phyloP scores from a whole-genome alignment of 2,329 filamentous ascomycete genomes.

The Hypoxylon rubiginosum region DNA sequence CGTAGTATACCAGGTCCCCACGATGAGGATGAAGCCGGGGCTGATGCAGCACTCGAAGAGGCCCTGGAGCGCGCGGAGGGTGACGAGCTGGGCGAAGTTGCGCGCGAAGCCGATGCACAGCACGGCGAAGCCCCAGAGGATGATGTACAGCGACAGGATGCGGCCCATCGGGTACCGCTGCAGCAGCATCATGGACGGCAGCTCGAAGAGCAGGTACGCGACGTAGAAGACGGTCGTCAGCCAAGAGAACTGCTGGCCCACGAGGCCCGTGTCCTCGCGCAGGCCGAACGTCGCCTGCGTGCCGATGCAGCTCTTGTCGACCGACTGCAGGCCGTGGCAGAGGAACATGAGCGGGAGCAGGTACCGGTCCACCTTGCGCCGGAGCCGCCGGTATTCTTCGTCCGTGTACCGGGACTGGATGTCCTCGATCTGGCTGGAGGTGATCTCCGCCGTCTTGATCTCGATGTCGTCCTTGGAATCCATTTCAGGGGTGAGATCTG shows the following conservation, averaged over 20 bases:
- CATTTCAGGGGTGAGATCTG: conserved; percentile 7
- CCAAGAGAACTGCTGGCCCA: conserved; percentile 54
- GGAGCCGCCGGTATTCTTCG: conserved; percentile 54
- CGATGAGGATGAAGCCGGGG: conserved; percentile 55
- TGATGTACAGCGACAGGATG: conserved; percentile 49
- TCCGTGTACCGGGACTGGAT: conserved; percentile 50
- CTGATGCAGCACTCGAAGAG: conserved; percentile 56
- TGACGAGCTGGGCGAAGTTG: conserved; percentile 55
- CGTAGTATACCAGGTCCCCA: conserved; percentile 56
- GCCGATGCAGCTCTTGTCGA: conserved; percentile 60
- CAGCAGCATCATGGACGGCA: conserved; percentile 50
- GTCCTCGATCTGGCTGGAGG: conserved; percentile 6
- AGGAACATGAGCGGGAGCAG: conserved; percentile 62
- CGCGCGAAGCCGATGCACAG: conserved; percentile 55
- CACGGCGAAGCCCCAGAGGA: conserved; percentile 53
- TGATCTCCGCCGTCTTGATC: background rate
- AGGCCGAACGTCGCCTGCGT: conserved; percentile 57
- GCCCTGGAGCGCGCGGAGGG: conserved; percentile 55
- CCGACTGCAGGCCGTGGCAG: conserved; percentile 63
- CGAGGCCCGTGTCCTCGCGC: conserved; percentile 48
- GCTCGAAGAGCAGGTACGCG: conserved; percentile 50
- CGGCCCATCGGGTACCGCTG: conserved; percentile 51
- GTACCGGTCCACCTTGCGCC: conserved; percentile 59
- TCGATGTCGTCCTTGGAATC: conserved; percentile 23
- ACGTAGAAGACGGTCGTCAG: conserved; percentile 52